Evolutionary conservation across 345 rosid genomes (phyloP).

Genomic region (Sonneratia caseolaris): DNA sequence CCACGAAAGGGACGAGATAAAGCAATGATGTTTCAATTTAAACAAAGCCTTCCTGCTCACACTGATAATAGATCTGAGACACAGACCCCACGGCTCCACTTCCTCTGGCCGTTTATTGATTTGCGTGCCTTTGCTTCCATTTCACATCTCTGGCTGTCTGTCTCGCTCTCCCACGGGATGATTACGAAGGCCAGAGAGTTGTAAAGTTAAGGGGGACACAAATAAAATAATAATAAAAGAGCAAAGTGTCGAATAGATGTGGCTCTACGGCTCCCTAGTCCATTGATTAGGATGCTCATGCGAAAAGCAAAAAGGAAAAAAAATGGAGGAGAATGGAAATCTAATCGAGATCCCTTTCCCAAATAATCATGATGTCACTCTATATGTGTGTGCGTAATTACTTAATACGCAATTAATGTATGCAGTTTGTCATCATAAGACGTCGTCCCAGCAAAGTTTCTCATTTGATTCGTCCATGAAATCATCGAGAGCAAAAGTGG

Average conservation of each 20-base stretch:
- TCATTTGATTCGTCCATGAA: too few relatives aligned
- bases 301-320: neutral
- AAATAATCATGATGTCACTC: constrained; percentile 1
- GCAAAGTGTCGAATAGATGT: too few relatives aligned
- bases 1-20: too few relatives aligned
- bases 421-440: too few relatives aligned
- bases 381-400: neutral
- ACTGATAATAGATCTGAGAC: too few relatives aligned
- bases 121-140: constrained; percentile 48
- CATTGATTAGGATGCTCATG: constrained; percentile 9
- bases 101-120: neutral
- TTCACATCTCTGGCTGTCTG: constrained; percentile 26
- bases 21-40: too few relatives aligned
- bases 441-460: too few relatives aligned
- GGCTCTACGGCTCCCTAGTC: neutral
- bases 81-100: too few relatives aligned
- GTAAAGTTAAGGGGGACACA: neutral
- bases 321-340: neutral
- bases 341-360: constrained; percentile 8
- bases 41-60: too few relatives aligned
- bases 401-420: too few relatives aligned
- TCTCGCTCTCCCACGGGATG: neutral
- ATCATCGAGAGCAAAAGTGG: too few relatives aligned
- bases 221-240: too few relatives aligned
- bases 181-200: neutral